These are phyloP conservation scores for Alternaria novae-zelandiae DNA, from an alignment of 2,329 filamentous ascomycete genomes.

Conservation along the genomic window DNA sequence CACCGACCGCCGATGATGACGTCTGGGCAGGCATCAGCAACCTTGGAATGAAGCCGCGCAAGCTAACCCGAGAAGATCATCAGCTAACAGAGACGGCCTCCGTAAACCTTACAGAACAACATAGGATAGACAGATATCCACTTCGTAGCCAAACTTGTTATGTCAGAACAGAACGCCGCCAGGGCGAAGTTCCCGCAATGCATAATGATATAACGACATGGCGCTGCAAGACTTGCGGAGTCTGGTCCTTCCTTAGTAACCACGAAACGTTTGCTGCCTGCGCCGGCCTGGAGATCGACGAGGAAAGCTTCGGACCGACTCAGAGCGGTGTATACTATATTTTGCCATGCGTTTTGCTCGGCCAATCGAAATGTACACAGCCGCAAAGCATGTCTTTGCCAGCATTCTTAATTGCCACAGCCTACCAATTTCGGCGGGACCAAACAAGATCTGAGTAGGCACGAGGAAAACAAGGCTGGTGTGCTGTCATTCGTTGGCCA, in stretches of 20 bases:
- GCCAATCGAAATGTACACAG: conserved; percentile 17
- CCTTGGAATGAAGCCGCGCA: conserved; percentile 3
- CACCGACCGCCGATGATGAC: conserved; percentile 26
- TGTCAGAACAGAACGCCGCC: conserved; percentile 5
- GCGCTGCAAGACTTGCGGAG: conserved; percentile 29
- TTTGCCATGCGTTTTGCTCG: conserved; percentile 8
- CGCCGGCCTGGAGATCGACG: conserved; percentile 1
- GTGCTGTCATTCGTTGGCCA: conserved; percentile 25
- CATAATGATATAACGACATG: conserved; percentile 19
- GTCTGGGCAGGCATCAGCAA: conserved; percentile 8
- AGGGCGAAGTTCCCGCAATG: conserved; percentile 7
- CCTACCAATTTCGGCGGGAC: not conserved
- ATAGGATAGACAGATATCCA: not conserved
- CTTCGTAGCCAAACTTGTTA: conserved; percentile 2
- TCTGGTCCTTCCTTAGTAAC: conserved; percentile 24
- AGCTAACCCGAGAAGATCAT: conserved; percentile 10
- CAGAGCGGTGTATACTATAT: conserved; percentile 27
- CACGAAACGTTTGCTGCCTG: conserved; percentile 25
- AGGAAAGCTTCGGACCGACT: conserved; percentile 12
- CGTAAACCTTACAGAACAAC: conserved; percentile 3
- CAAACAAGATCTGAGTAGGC: conserved; percentile 16
- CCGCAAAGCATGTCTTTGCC: not conserved
- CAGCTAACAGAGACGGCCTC: conserved; percentile 5
- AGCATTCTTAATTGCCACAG: not conserved
- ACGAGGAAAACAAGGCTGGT: conserved; percentile 31